Percentiles rank a stretch among this genome's conserved stretches.
phyloP scores from a whole-genome alignment of 176 grass and related monocot species.

The Aegilops tauschii region DNA sequence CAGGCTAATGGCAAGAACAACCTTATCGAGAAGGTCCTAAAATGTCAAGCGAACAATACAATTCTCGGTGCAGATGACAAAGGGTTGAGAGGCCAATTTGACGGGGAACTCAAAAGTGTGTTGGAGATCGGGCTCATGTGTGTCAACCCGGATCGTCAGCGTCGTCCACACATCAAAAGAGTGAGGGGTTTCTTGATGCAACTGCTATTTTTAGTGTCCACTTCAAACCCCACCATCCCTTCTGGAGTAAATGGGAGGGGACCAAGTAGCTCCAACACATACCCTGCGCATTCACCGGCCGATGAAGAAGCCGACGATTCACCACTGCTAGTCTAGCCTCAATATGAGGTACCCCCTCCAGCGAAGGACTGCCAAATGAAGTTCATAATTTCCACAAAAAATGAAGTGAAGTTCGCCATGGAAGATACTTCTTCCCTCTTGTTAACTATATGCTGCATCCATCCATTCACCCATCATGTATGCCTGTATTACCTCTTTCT shows the following conservation, averaged over 20 bases:
- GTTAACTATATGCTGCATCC: no score
- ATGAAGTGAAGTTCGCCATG: no score
- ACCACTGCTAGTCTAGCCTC: background rate
- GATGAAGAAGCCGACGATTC: background rate
- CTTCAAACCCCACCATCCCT: background rate
- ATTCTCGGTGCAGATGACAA: background rate
- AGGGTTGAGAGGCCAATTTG: background rate
- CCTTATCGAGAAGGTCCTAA: background rate
- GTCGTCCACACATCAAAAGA: background rate
- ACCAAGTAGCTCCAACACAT: background rate
- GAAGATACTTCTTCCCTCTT: no score
- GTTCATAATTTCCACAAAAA: no score
- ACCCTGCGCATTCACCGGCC: background rate
- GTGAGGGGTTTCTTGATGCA: background rate
- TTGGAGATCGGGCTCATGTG: background rate
- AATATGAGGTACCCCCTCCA: no score
- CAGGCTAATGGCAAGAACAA: background rate
- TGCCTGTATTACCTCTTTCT: no score
- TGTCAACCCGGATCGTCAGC: background rate
- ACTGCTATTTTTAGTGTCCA: background rate
- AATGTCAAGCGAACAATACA: background rate
- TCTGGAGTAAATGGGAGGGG: background rate
- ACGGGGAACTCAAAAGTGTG: background rate
- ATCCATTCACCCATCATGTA: no score
- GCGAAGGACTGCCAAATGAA: no score